Conservation (phyloP, 257 asterid genomes). For the Buddleja alternifolia region DNA sequence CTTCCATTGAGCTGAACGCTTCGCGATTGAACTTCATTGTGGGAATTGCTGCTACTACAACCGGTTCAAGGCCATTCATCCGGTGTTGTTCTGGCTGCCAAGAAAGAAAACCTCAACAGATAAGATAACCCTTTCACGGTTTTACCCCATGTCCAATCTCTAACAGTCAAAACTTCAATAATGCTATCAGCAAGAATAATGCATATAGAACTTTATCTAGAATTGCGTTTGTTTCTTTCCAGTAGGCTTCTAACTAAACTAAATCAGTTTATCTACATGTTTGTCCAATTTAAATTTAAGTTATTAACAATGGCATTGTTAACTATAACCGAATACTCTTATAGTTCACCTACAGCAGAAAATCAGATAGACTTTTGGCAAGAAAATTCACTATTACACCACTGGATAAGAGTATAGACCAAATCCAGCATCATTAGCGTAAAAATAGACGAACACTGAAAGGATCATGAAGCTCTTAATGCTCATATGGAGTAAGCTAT, state of each 20-base stretch:
- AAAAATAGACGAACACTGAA: neutral
- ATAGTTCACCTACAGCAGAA: neutral
- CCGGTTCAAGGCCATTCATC: constrained; percentile 74
- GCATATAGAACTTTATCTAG: neutral
- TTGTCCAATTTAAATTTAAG: neutral
- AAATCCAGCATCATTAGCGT: neutral
- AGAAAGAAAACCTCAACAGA: neutral
- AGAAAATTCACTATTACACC: neutral
- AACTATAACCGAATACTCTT: neutral
- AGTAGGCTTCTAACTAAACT: neutral
- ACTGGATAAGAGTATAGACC: neutral
- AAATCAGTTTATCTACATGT: neutral
- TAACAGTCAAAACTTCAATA: neutral
- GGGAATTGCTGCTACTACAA: constrained; percentile 82
- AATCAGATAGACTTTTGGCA: neutral
- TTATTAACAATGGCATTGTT: neutral
- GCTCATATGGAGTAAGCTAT: constrained; percentile 7
- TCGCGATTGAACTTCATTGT: constrained; percentile 73
- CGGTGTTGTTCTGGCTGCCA: constrained; percentile 69
- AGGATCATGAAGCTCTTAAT: constrained; percentile 11
- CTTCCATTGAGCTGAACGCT: constrained; percentile 72
- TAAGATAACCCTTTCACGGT: neutral
- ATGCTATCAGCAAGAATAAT: neutral
- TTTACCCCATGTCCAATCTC: neutral
- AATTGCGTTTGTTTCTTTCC: neutral